Base-by-base conservation (phyloP, 371 early-diverging fungal species). In the Mortierella sp. region DNA sequence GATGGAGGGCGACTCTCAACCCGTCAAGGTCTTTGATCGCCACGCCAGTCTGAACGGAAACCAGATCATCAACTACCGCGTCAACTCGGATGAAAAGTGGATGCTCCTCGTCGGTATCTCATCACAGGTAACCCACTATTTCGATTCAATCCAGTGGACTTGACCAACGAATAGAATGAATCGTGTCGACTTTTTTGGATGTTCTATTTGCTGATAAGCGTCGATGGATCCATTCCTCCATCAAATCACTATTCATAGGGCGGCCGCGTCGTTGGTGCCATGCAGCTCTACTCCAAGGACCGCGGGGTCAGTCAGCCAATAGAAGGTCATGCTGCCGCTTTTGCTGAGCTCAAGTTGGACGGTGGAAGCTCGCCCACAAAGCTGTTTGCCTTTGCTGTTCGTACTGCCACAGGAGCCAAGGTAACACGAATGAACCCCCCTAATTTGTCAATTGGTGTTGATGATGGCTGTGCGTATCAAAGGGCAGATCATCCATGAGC, bases 301-400 rank as follows among this genome's bases (percentile, higher is more conserved):
- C 94, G 97, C 68, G 91, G 92, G 43, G 97, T 97, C 69, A 95
- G 95, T 80, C 99, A 99, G 86, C 93, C 95, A 69, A 95, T 99
- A 68, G 99, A 99, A 87, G 99, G 98, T 40, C 99, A 99, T 80
- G 98, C 98, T 55, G 98, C 96, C 37, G 95, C 96, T 22, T 99
- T 99, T 87, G 97, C 98, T 34, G 94, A 96, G 43, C 79, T 99
- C 61, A 91, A 88, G 74, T 78, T 97, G 11, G 98, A 98, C 68
- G 94, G 93, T 29, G 92, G 93, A 2, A 73, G 89, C 39, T 86
- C 90, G 22, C 94, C 97, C 6, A 94, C 95, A 68, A 96, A 96
- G 80, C 88, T 98, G 26, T 98, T 99, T 79, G 90, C 97, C 13
- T 98, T 99, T 91, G 94, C 98, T 66, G 94, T 95, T 44, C 93